phyloP scores from a whole-genome alignment of 2,329 filamentous ascomycete genomes.

The Pestalotiopsis sp. region DNA sequence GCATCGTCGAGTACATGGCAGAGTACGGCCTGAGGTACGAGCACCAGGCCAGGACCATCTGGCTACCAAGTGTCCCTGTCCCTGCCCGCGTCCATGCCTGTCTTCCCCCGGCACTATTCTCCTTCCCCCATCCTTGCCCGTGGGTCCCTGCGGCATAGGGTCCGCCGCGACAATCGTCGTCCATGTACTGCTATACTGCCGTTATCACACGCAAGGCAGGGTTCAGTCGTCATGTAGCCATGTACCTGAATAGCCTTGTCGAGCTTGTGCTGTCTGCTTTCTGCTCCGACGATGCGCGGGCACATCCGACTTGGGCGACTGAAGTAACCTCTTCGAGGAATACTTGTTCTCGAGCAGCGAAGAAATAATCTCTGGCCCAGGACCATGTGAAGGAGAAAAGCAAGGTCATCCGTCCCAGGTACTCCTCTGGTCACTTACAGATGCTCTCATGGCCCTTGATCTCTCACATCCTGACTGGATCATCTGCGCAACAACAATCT shows the following conservation, averaged over 20 bases:
- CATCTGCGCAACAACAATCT: background rate
- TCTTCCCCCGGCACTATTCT: constrained; percentile 5
- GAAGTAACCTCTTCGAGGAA: constrained; percentile 9
- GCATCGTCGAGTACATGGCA: constrained; percentile 1
- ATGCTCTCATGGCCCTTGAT: background rate
- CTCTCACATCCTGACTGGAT: background rate
- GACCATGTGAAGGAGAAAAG: background rate
- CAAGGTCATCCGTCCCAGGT: background rate
- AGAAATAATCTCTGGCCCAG: background rate
- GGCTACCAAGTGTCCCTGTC: background rate
- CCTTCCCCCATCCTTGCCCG: background rate
- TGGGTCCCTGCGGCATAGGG: background rate
- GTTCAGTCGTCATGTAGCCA: background rate
- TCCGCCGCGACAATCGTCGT: background rate
- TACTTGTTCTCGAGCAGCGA: background rate
- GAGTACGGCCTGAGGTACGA: background rate
- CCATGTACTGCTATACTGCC: constrained; percentile 6
- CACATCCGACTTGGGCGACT: background rate
- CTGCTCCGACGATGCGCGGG: background rate
- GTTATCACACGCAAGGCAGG: constrained; percentile 4
- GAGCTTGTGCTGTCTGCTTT: background rate
- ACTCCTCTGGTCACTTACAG: background rate
- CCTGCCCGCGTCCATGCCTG: background rate
- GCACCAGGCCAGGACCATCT: background rate
- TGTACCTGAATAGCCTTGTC: background rate